Conservation (phyloP, 768 basidiomycete genomes). For the Naematelia aurantialba region DNA sequence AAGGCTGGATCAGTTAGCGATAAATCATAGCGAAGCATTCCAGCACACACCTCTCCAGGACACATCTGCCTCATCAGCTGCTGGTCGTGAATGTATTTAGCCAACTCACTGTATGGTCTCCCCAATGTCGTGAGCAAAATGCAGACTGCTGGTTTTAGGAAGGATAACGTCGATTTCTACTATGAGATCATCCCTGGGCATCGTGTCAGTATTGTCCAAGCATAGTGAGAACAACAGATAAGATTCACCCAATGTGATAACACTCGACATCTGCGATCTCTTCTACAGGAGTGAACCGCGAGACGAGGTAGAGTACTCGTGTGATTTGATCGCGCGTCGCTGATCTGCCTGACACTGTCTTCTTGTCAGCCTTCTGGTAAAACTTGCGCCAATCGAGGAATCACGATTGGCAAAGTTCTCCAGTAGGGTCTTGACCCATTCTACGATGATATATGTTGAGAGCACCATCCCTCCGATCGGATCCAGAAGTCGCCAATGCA, state of each 20-base stretch:
- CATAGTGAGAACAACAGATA: slow-evolving; percentile 13
- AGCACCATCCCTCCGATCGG: slow-evolving; percentile 52
- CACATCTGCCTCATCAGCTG: slow-evolving; percentile 19
- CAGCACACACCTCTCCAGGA: slow-evolving; percentile 27
- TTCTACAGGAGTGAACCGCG: slow-evolving; percentile 51
- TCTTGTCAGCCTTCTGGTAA: neutral
- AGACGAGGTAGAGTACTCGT: slow-evolving; percentile 51
- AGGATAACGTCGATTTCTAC: slow-evolving; percentile 47
- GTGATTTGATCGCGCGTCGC: slow-evolving; percentile 42
- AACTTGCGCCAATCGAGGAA: slow-evolving; percentile 17
- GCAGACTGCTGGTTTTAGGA: slow-evolving; percentile 33
- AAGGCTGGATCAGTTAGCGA: slow-evolving; percentile 21
- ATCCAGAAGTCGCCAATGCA: slow-evolving; percentile 49
- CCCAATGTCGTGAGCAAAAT: slow-evolving; percentile 51
- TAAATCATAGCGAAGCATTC: neutral
- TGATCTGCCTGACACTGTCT: slow-evolving; percentile 41
- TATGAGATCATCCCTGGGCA: slow-evolving; percentile 29
- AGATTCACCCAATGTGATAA: slow-evolving; percentile 51
- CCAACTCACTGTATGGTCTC: slow-evolving; percentile 47
- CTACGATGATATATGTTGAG: slow-evolving; percentile 49
- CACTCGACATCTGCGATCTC: slow-evolving; percentile 49
- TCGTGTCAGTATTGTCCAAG: slow-evolving; percentile 11
- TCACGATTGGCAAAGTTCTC: slow-evolving; percentile 51
- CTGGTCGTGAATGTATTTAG: neutral
- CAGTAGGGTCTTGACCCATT: slow-evolving; percentile 51